Evolutionary conservation across 345 rosid species (phyloP).

Genomic region (Tarenaya hassleriana): DNA sequence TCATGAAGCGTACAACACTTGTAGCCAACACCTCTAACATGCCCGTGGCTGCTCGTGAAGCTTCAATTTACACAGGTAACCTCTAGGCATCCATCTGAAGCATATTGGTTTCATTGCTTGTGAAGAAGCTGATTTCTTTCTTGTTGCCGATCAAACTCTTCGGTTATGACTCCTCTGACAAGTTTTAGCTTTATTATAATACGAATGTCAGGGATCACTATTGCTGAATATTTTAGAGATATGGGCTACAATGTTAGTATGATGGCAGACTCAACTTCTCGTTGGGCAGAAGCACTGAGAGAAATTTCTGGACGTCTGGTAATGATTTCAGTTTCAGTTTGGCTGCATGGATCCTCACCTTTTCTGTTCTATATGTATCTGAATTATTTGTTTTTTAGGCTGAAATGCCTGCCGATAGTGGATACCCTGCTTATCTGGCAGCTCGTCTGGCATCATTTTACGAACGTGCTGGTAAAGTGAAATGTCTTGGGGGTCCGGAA

Average conservation of each 20-base stretch:
- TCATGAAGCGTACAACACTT: constrained; percentile 98
- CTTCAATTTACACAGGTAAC: constrained; percentile 96
- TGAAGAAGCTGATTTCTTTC: constrained; percentile 9
- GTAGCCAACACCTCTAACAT: constrained; percentile 99
- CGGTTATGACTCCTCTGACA: neutral
- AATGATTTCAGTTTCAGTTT: constrained; percentile 15
- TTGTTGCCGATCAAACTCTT: neutral
- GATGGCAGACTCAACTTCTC: constrained; percentile 99
- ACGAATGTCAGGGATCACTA: constrained; percentile 73
- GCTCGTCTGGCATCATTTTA: constrained; percentile 98
- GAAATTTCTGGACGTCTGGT: constrained; percentile 99
- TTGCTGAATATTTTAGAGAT: constrained; percentile 97
- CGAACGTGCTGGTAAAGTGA: constrained; percentile 99
- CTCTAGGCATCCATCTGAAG: constrained; percentile 4
- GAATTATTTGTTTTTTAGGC: constrained; percentile 50
- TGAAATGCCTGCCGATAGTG: constrained; percentile 99
- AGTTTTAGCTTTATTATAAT: constrained; percentile 1
- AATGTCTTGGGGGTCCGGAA: constrained; percentile 97
- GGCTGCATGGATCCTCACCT: constrained; percentile 5
- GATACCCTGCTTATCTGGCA: constrained; percentile 99
- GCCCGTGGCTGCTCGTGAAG: constrained; percentile 99
- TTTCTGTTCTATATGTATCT: constrained; percentile 14
- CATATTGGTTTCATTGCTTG: constrained; percentile 5
- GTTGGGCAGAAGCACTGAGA: constrained; percentile 99
- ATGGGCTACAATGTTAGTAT: constrained; percentile 99